Evolutionary conservation across 75 land plant genomes (phyloP), one percentile per base, ranked within the genome.

Genomic region (Cunninghamia lanceolata): DNA sequence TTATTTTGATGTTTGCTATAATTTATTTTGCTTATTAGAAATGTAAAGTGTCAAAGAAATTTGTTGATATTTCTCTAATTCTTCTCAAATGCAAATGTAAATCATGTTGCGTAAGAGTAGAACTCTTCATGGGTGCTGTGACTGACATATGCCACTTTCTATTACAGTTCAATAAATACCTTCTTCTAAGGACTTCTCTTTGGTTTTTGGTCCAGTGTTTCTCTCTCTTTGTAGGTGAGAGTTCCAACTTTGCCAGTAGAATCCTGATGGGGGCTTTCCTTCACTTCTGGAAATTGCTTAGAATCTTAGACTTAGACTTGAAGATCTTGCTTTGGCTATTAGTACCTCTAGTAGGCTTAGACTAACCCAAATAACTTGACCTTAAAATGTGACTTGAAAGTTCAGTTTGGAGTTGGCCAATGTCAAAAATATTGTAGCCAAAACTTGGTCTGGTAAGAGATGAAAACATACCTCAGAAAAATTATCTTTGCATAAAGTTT

Each of bases 281-380:
- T 45, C 36, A 34, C 87, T 86, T 92, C 34, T 84, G 85, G 34
- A 74, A 28, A 80, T 68, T 36, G 21, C 73, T 56, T 52, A 78
- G 35, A 36, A 28, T 35, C 40, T 54, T 86, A 4, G 82, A 21
- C 82, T 15, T 2, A 80, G 40, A 21, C 10, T 28, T 68, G 73
- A 68, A 28, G 73, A 68, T 68, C 32, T 68, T n/a, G 32, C 73
- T 68, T 68, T 68, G 73, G 73, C 32, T 34, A 68, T 68, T 66
- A 30, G 32, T 68, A 68, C 11, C 73, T 68, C 73, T 28, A 68
- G 73, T 68, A 68, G 73, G 73, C 9, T 68, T 68, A 0, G 1
- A 66, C 73, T 17, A 54, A 68, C 73, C 19, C 73, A 6, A 68
- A 30, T 68, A 68, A 10, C 73, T 30, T 68, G 2, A 68, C 34